Percentiles rank a stretch among this genome's conserved stretches.
Conservation (phyloP, 1,284 basidiomycete species). For the Cutaneotrichosporon sp. region DNA sequence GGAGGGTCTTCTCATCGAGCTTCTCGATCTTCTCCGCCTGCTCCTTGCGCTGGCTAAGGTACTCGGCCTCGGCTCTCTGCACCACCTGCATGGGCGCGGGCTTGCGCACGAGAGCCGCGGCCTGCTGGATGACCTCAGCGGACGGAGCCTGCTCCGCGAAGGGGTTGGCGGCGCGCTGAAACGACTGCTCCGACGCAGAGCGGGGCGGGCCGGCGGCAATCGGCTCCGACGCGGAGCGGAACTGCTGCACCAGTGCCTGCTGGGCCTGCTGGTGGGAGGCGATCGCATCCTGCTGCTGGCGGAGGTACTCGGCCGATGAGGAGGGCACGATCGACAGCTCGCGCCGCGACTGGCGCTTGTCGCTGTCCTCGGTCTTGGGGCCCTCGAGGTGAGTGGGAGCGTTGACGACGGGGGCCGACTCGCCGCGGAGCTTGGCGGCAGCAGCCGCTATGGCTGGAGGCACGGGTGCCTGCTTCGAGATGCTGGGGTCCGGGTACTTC, state of each 20-base stretch:
- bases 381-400: neutral
- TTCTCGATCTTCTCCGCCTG: conserved; percentile 2
- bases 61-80: conserved; percentile 6
- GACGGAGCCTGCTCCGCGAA: conserved; percentile 5
- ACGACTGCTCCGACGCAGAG: conserved; percentile 8
- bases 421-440: neutral
- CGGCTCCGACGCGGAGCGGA: conserved; percentile 2
- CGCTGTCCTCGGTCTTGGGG: neutral
- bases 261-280: conserved; percentile 3
- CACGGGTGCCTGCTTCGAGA: conserved; percentile 3
- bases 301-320: conserved; percentile 1
- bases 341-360: conserved; percentile 6
- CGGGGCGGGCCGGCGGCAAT: neutral
- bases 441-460: neutral
- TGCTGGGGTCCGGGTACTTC: conserved; percentile 5
- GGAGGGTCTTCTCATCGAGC: neutral
- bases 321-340: neutral
- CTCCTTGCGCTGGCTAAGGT: conserved; percentile 7
- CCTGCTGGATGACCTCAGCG: conserved; percentile 7
- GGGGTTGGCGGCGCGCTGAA: conserved; percentile 6
- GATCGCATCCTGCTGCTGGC: conserved; percentile 1
- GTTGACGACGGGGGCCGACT: neutral
- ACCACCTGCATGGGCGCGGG: conserved; percentile 8
- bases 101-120: conserved; percentile 7
- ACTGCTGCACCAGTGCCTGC: neutral